Evolutionary conservation across 2,329 filamentous ascomycete genomes (phyloP).

Genomic region (Ophiocordyceps camponoti-saundersi): DNA sequence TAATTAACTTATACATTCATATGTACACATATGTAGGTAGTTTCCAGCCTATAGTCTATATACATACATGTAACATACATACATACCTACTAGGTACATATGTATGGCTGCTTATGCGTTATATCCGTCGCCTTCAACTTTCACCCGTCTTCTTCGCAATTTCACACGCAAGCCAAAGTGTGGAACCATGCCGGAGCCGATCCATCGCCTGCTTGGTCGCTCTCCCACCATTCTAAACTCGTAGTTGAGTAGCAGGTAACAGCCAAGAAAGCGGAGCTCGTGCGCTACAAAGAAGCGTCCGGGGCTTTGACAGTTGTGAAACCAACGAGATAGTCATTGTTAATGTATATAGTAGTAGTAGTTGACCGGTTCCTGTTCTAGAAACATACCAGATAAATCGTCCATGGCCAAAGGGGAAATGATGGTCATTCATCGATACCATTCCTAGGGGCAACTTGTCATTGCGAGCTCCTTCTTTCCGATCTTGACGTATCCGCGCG

Average conservation of each 20-base stretch:
- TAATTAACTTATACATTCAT: no score
- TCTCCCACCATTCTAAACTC: constrained; percentile 26
- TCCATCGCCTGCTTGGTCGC: constrained; percentile 22
- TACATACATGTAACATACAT: no score
- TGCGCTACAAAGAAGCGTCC: constrained; percentile 39
- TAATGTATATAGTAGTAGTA: not conserved
- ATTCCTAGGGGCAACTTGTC: constrained; percentile 21
- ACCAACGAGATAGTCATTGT: not conserved
- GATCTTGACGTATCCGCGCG: constrained; percentile 20
- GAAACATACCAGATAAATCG: constrained; percentile 26
- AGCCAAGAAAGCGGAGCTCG: constrained; percentile 35
- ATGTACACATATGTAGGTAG: not conserved
- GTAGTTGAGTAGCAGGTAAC: constrained; percentile 32
- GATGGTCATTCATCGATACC: constrained; percentile 32
- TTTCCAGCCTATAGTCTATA: no score
- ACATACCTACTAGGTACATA: no score
- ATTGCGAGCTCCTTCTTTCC: constrained; percentile 13
- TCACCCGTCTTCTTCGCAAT: constrained; percentile 5
- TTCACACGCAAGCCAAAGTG: constrained; percentile 10
- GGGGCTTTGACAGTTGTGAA: constrained; percentile 14
- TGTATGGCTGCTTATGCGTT: no score
- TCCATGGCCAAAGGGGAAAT: constrained; percentile 40
- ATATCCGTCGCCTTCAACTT: not conserved
- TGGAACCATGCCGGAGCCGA: constrained; percentile 23
- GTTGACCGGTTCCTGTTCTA: not conserved